Base-by-base conservation (phyloP, 2,329 filamentous ascomycete genomes). In the Metarhizium robertsii region DNA sequence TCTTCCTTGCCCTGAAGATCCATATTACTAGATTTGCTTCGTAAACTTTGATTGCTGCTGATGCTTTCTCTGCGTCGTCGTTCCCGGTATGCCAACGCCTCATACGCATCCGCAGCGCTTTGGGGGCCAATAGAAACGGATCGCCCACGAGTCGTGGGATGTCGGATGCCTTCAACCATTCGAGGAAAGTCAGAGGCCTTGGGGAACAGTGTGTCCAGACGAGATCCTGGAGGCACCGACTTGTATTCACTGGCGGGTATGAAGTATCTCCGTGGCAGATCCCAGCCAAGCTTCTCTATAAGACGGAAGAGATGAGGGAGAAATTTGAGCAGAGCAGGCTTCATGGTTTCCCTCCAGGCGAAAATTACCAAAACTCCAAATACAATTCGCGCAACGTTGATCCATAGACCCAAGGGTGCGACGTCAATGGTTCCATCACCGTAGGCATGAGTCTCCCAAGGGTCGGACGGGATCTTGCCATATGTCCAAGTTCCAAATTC, bases 51-150 rank as follows among this genome's bases (percentile, higher is more conserved):
- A 54, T 80, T 77, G 65, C 79, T 79, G 56, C 73, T 67, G 46
- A 81, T 69, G 67, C 80, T 79, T 71, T 84, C 80, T 36, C 79
- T 69, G 34, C 80, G 71, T 55, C 75, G 73, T 25, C 79, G 72
- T 65, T 96, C 90, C 20, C 92, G 85, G 67, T 96, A 96, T 6
- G 92, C 94, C 51, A 99, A 77, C 20, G 91, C 90, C 74, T 99
- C 94, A 72, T 96, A 96, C 29, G 91, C 94, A 72, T 99, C 94
- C 2, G 94, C 94, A 58, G 92, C 92, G 49, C 92, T 96, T 72
- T 97, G 94, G 2, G 94, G 94, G 0, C 94, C 94, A 53, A 97
- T 82, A 6, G 91, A 96, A 38, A 97, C 84, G 36, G 91, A 87
- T 53, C 94, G 83, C 58, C 86, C 86, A 57, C 90, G 79, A 14